phyloP scores from a whole-genome alignment of 2,329 filamentous ascomycete species.

The Mycosphaerelloides madeirae region DNA sequence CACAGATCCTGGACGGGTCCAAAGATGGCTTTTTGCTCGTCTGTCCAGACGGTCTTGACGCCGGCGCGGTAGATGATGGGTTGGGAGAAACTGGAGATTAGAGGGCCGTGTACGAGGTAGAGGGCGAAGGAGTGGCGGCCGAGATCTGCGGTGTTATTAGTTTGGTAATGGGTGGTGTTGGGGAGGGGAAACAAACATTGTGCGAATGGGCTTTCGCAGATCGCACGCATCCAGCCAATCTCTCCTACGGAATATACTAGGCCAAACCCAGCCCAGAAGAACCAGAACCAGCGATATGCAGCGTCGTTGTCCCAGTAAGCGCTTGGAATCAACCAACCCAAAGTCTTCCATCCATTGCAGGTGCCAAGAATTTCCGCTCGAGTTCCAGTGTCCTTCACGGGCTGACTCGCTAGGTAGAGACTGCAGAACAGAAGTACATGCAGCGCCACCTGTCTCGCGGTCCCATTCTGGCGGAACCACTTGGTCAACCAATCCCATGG shows the following conservation, averaged over 20 bases:
- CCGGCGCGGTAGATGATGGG: slow-evolving; percentile 70
- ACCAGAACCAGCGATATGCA: slow-evolving; percentile 31
- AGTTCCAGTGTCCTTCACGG: slow-evolving; percentile 7
- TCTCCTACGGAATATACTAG: slow-evolving; percentile 7
- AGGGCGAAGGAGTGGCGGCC: slow-evolving; percentile 57
- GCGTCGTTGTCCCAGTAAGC: slow-evolving; percentile 4
- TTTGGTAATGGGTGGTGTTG: not conserved
- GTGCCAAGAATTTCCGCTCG: slow-evolving; percentile 15
- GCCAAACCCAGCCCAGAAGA: slow-evolving; percentile 52
- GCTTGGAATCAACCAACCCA: slow-evolving; percentile 6
- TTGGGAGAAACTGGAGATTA: slow-evolving; percentile 90
- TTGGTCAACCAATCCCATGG: slow-evolving; percentile 16
- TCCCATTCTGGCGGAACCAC: slow-evolving; percentile 11
- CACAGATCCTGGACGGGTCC: slow-evolving; percentile 17
- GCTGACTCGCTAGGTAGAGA: slow-evolving; percentile 9
- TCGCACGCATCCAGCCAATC: slow-evolving; percentile 6
- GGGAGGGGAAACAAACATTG: slow-evolving; percentile 6
- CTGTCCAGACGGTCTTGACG: slow-evolving; percentile 19
- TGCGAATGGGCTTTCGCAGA: slow-evolving; percentile 5
- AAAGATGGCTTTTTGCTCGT: slow-evolving; percentile 15
- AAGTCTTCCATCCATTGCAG: slow-evolving; percentile 13
- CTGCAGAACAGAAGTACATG: slow-evolving; percentile 4
- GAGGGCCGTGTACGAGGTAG: slow-evolving; percentile 59
- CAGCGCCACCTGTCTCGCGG: slow-evolving; percentile 3
- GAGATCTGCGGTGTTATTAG: slow-evolving; percentile 37